Evolutionary conservation across 192 early-diverging fungal species (phyloP).

Genomic region (Anaeromyces robustus): DNA sequence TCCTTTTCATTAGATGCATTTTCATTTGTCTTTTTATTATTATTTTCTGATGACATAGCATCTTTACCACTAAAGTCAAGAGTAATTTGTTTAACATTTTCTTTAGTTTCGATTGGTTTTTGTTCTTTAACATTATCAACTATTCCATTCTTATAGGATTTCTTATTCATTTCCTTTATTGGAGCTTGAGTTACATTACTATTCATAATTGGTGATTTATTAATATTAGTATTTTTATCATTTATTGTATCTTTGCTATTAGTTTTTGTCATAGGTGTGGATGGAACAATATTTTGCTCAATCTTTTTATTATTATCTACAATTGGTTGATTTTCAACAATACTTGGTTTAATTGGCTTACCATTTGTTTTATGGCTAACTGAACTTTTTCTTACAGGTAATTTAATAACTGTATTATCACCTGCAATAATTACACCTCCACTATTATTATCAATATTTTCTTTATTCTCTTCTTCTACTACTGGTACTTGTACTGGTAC

Average conservation of each 20-base stretch:
- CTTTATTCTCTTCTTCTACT: background rate
- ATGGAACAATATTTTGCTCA: too few relatives aligned
- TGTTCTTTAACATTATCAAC: background rate
- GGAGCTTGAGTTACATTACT: background rate
- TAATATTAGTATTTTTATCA: too few relatives aligned
- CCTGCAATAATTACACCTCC: background rate
- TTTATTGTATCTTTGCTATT: background rate
- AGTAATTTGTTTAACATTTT: background rate
- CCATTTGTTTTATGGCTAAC: background rate
- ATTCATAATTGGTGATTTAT: too few relatives aligned
- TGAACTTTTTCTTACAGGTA: background rate
- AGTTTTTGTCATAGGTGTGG: too few relatives aligned
- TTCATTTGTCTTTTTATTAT: background rate
- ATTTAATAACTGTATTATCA: background rate
- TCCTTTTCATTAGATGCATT: background rate
- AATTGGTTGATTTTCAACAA: background rate
- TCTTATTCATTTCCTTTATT: background rate
- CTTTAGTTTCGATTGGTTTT: background rate
- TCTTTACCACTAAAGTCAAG: background rate
- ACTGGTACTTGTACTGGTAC: too few relatives aligned
- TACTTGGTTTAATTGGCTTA: background rate
- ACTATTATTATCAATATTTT: background rate
- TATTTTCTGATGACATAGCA: background rate
- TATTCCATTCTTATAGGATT: background rate
- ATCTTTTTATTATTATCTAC: background rate